Percentiles rank a stretch among this genome's conserved stretches.
These are phyloP conservation scores for Penicillium sp. DNA, from an alignment of 2,329 filamentous ascomycete genomes.

Conservation along the genomic window DNA sequence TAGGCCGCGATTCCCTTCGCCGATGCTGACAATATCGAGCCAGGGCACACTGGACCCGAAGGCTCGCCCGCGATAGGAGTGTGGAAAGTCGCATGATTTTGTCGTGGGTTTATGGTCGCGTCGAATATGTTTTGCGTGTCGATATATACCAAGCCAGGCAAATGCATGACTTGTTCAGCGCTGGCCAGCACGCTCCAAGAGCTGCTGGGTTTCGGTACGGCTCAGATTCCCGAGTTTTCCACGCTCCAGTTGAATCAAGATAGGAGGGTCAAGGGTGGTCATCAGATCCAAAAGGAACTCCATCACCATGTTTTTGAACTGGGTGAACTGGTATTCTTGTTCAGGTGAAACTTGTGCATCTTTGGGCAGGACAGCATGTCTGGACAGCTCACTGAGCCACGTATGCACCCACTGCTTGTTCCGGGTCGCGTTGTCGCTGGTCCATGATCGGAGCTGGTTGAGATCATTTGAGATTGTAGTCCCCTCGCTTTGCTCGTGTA, in stretches of 20 bases:
- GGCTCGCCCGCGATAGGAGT: too few species aligned
- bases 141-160: too few species aligned
- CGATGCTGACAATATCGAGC: too few species aligned
- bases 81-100: too few species aligned
- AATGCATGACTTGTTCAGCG: constrained; percentile 6
- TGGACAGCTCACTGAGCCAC: constrained; percentile 26
- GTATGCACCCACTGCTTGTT: constrained; percentile 39
- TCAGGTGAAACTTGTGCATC: constrained; percentile 29
- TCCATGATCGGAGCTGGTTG: constrained; percentile 53
- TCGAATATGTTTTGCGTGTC: too few species aligned
- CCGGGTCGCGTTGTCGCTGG: constrained; percentile 37
- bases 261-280: constrained; percentile 48
- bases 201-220: constrained; percentile 39
- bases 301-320: constrained; percentile 47
- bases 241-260: constrained; percentile 58
- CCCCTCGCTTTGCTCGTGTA: constrained; percentile 53
- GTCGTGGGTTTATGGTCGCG: too few species aligned
- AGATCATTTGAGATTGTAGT: constrained; percentile 41
- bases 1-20: too few species aligned
- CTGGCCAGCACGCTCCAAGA: constrained; percentile 37
- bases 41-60: too few species aligned
- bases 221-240: constrained; percentile 48
- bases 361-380: constrained; percentile 20
- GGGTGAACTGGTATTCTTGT: constrained; percentile 33
- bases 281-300: constrained; percentile 51